Evolutionary conservation across 1,139 yeast species (phyloP), one percentile per base, ranked within the genome.

Genomic region (Diutina rugosa): DNA sequence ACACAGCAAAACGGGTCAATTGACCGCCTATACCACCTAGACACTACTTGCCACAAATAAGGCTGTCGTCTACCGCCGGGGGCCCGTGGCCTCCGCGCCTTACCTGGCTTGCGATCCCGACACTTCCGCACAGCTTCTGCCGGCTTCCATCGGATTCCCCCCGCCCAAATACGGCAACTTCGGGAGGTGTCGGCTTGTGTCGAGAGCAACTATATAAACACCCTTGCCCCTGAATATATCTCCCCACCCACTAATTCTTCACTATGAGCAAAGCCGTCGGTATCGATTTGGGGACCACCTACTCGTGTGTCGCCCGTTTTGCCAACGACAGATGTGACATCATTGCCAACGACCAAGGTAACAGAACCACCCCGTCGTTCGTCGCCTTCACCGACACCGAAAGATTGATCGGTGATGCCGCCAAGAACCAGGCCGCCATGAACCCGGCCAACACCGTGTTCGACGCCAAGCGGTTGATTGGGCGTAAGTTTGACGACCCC

Each of bases 331-430:
- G 56, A 72, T 77, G 73, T 76, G 97, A 90, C 78, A 90, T 90
- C 76, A 90, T 90, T 78, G 96, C 97, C 77, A 90, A 90, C 82
- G 97, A 90, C 79, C 97, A 90, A 84, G 97, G 97, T 86, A 90
- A 90, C 91, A 89, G 97, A 82, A 95, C 89, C 72, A 90, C 97
- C 69, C 97, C 97, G 72, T 90, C 97, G 64, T 90, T 89, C 83
- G 97, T 90, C 73, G 97, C 97, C 67, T 90, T 90, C 90, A 89
- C 95, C 71, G 86, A 87, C 73, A 91, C 88, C 80, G 97, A 90
- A 84, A 88, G 98, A 84, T 85, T 91, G 73, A 90, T 91, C 71
- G 98, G 98, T 83, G 97, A 91, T 79, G 96, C 97, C 71, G 97
- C 97, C 73, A 90, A 90, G 90, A 90, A 90, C 79, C 97, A 90